phyloP scores from a whole-genome alignment of 805 yeast species.

The Hanseniaspora vineae region DNA sequence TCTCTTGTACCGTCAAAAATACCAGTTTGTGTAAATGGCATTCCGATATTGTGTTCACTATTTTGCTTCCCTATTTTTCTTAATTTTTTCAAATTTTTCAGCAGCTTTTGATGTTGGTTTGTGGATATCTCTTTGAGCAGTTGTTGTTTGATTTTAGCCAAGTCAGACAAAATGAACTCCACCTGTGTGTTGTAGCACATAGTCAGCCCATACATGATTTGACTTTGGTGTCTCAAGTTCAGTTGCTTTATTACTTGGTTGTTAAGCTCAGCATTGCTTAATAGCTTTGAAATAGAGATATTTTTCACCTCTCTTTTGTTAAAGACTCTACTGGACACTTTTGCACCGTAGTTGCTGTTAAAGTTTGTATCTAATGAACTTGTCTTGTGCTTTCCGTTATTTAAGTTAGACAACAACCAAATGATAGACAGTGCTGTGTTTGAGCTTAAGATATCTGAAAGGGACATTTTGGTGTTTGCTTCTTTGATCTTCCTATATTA shows the following conservation, averaged over 20 bases:
- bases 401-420: conserved; percentile 18
- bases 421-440: conserved; percentile 11
- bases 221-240: conserved; percentile 19
- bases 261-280: conserved; percentile 11
- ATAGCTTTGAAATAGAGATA: conserved; percentile 21
- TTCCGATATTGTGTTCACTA: no score
- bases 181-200: conserved; percentile 21
- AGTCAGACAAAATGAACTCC: conserved; percentile 19
- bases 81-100: no score
- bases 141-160: conserved; percentile 12
- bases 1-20: conserved; percentile 7
- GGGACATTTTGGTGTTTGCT: not conserved
- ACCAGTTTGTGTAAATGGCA: not conserved
- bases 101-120: not conserved
- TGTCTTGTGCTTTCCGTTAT: conserved; percentile 1
- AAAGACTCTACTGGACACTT: conserved; percentile 1
- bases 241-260: conserved; percentile 10
- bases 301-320: conserved; percentile 20
- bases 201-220: conserved; percentile 20
- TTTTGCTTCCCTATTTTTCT: conserved; percentile 1
- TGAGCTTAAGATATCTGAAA: not conserved
- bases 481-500: no score
- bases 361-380: no score
- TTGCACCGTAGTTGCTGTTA: no score
- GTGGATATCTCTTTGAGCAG: conserved; percentile 8